phyloP scores from a whole-genome alignment of 768 basidiomycete genomes.

The Suillus americanus region DNA sequence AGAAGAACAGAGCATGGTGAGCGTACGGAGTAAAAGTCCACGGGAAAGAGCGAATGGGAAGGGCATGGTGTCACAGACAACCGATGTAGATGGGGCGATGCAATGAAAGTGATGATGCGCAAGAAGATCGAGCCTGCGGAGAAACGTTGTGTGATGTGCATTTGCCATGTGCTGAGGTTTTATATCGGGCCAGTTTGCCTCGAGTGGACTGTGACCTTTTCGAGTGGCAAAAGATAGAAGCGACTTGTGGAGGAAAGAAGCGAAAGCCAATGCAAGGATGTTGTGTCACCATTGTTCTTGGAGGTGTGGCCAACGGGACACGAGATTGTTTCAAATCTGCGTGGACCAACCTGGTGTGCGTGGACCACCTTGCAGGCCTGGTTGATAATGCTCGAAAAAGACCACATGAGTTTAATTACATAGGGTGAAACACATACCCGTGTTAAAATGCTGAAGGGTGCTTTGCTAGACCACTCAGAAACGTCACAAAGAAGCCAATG shows the following conservation, averaged over 20 bases:
- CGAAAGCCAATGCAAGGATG: neutral
- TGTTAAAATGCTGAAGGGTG: neutral
- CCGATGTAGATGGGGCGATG: conserved; percentile 5
- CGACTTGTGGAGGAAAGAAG: neutral
- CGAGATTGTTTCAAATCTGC: neutral
- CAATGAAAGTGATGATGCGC: conserved; percentile 10
- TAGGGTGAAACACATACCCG: neutral
- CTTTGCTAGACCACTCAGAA: neutral
- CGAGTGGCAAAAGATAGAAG: neutral
- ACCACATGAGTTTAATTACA: conserved; percentile 2
- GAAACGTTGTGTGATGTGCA: conserved; percentile 2
- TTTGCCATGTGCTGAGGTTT: neutral
- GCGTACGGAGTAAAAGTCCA: conserved; percentile 20
- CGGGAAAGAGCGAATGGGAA: conserved; percentile 24
- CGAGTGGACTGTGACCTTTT: neutral
- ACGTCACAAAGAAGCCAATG: neutral
- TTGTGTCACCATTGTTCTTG: neutral
- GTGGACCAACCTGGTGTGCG: neutral
- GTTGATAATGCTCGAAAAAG: neutral
- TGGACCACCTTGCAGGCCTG: conserved; percentile 4
- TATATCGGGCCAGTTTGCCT: neutral
- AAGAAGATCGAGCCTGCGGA: conserved; percentile 7
- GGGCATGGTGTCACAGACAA: conserved; percentile 28
- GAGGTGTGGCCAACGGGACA: neutral
- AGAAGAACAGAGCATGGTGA: neutral